Evolutionary conservation across 805 yeast species (phyloP), one percentile per base, ranked within the genome.

Genomic region (Isabelozyma heimii): DNA sequence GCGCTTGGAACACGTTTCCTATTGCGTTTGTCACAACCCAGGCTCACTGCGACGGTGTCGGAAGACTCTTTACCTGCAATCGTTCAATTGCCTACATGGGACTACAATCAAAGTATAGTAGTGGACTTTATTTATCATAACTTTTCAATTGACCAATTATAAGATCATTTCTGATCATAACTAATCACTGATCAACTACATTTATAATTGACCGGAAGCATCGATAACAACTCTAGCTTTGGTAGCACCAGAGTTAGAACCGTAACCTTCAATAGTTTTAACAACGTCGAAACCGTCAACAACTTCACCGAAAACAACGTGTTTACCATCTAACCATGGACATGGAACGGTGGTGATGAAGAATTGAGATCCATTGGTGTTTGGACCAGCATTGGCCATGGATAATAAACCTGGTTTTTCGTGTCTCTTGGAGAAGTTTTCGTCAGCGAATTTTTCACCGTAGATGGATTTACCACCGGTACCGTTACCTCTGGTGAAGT

Each of bases 381-480:
- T 86, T 70, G 92, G 92, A 59, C 97, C 97, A 50, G 92, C 87
- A 60, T 89, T 89, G 54, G 97, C 97, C 97, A 89, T 89, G 40
- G 95, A 89, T 65, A 89, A 73, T 57, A 88, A 76, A 65, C 95
- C 95, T 54, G 92, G 86, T 66, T 78, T 83, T 70, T 79, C 82
- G 80, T 89, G 96, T 59, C 69, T 84, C 76, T 82, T 81, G 57
- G 70, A 58, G 65, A 88, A 88, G 80, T 87, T 85, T 73, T 83
- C 85, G 53, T 82, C 85, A 37, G 78, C 73, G 58, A 83, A 82
- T 56, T 81, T 83, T 57, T 74, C 75, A 60, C 92, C 94, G 70
- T 87, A 87, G 71, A 87, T 87, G 43, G 91, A 85, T 72, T 84
- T 84, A 69, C 98, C 98, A 69, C 98, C 98, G 61, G 87, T 84